Conservation (phyloP, 2,329 filamentous ascomycete genomes). For the Exophiala viscosa region DNA sequence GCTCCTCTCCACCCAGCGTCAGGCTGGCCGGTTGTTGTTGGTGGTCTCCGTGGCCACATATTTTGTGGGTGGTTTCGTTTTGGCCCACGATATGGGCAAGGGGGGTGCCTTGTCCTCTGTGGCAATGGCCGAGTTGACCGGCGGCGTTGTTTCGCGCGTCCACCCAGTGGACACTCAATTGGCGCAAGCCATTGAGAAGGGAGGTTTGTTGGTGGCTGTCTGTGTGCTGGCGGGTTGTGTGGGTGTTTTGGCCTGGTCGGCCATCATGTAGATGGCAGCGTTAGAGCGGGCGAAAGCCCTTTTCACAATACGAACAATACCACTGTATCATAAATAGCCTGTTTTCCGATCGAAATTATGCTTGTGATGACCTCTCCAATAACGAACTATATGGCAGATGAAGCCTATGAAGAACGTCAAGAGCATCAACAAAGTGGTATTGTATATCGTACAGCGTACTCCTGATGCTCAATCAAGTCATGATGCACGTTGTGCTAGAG, state of each 20-base stretch:
- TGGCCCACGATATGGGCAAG: constrained; percentile 18
- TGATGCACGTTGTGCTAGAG: too few relatives aligned
- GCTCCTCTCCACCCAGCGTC: constrained; percentile 6
- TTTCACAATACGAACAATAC: background rate
- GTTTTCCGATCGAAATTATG: too few relatives aligned
- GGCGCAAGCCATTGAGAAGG: constrained; percentile 17
- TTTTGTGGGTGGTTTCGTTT: constrained; percentile 17
- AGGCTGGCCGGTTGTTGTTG: constrained; percentile 17
- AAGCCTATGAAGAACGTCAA: too few relatives aligned
- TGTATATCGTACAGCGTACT: background rate
- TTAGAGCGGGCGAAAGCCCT: constrained; percentile 10
- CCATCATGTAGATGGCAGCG: constrained; percentile 1
- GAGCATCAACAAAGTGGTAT: background rate
- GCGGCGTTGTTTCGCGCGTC: constrained; percentile 6
- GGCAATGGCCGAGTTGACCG: constrained; percentile 19
- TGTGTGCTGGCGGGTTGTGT: constrained; percentile 7
- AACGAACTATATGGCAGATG: too few relatives aligned
- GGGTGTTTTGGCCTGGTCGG: constrained; percentile 16
- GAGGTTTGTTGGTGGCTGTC: constrained; percentile 4
- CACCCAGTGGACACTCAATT: constrained; percentile 15
- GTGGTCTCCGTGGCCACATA: constrained; percentile 8
- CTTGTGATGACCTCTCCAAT: too few relatives aligned
- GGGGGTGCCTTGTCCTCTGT: constrained; percentile 9
- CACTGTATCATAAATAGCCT: too few relatives aligned
- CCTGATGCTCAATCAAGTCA: too few relatives aligned